Conservation (phyloP, 2,329 filamentous ascomycete genomes). For the Diaporthe citriasiana region DNA sequence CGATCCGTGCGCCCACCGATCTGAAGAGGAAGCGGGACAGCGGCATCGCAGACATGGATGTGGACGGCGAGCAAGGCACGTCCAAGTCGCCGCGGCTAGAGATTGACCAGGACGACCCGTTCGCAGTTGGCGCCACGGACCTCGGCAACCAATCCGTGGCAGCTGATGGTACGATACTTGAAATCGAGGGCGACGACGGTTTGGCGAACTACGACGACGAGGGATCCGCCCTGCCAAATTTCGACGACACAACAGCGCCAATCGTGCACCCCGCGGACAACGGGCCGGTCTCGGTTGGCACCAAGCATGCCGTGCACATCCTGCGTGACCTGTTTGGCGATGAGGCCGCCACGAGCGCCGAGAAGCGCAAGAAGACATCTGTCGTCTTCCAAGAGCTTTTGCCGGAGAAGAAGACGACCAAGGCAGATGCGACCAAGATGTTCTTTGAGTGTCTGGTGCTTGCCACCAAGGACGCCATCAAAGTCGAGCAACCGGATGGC, state of each 20-base stretch:
- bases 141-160: constrained; percentile 67
- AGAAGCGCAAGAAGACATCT: constrained; percentile 80
- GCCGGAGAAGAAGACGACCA: constrained; percentile 83
- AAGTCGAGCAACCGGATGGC: constrained; percentile 86
- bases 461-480: constrained; percentile 97
- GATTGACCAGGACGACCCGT: constrained; percentile 74
- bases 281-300: constrained; percentile 89
- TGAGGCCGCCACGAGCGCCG: constrained; percentile 76
- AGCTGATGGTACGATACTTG: constrained; percentile 73
- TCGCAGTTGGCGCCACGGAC: constrained; percentile 62
- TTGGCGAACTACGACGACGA: constrained; percentile 61
- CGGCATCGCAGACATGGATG: constrained; percentile 82
- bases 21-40: constrained; percentile 95
- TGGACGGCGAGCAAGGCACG: constrained; percentile 72
- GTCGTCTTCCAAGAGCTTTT: constrained; percentile 94
- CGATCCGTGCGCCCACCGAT: constrained; percentile 81
- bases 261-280: constrained; percentile 85
- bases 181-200: constrained; percentile 73
- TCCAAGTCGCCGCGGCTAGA: constrained; percentile 79
- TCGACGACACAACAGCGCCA: constrained; percentile 84
- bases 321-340: constrained; percentile 89
- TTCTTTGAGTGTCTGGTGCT: constrained; percentile 98
- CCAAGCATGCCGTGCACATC: constrained; percentile 95
- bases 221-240: constrained; percentile 68
- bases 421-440: constrained; percentile 97